A percentile compares a stretch with the other conserved stretches of the same genome.
Conservation (phyloP, 1,139 yeast species). For the Diutina scorzettiae region DNA sequence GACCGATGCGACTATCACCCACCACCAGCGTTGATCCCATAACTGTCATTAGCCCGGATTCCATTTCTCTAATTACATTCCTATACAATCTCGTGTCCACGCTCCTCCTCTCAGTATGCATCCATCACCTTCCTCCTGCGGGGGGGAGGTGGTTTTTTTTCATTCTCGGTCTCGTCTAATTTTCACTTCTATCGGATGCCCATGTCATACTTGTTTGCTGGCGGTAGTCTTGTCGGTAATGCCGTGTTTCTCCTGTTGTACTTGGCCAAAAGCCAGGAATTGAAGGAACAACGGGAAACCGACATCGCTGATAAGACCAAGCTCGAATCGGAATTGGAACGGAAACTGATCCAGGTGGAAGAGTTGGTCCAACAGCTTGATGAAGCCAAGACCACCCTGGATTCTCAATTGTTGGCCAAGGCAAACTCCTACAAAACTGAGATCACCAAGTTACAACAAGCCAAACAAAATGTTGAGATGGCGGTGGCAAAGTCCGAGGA, state of each 20-base stretch:
- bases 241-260: neutral
- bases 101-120: no score
- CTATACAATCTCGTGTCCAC: no score
- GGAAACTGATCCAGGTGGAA: slow-evolving; percentile 6
- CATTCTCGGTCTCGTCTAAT: neutral
- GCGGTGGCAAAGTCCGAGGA: neutral
- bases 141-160: neutral
- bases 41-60: no score
- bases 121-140: neutral
- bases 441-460: neutral
- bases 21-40: no score
- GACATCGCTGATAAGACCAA: slow-evolving; percentile 6
- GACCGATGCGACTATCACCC: no score
- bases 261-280: neutral
- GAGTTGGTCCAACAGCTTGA: neutral
- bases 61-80: no score
- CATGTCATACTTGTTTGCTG: neutral
- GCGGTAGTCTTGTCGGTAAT: neutral
- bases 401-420: slow-evolving; percentile 3
- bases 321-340: slow-evolving; percentile 7
- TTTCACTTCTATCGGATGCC: neutral
- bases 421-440: neutral
- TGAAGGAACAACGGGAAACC: neutral
- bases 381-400: neutral
- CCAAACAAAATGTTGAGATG: neutral